phyloP scores from a whole-genome alignment of 2,329 filamentous ascomycete species.

The Pseudogymnoascus sp. region DNA sequence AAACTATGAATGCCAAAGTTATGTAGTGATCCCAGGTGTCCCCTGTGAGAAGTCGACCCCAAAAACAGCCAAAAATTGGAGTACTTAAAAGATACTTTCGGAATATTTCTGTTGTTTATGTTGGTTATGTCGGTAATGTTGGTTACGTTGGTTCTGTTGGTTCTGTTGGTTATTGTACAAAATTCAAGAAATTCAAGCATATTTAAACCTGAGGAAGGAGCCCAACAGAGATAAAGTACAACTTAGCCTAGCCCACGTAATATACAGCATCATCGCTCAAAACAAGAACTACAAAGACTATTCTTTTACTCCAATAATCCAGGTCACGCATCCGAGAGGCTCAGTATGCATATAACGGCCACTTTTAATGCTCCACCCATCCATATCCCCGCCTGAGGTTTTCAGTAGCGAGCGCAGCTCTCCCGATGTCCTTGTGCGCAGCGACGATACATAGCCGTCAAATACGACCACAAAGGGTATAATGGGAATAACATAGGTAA shows the following conservation, averaged over 20 bases:
- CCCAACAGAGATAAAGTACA: neutral
- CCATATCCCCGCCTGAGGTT: slow-evolving; percentile 38
- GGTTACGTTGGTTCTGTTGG: too few species aligned
- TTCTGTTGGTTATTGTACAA: too few species aligned
- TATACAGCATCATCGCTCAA: neutral
- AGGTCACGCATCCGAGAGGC: slow-evolving; percentile 40
- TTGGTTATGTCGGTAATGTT: too few species aligned
- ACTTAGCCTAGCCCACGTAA: neutral
- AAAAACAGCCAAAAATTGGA: neutral
- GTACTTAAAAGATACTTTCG: neutral
- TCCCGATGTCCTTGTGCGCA: slow-evolving; percentile 58
- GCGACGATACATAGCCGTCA: slow-evolving; percentile 60
- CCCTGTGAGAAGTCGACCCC: neutral
- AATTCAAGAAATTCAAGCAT: neutral
- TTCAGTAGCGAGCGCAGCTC: slow-evolving; percentile 56
- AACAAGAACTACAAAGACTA: neutral
- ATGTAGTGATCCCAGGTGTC: neutral
- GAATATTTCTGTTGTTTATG: neutral
- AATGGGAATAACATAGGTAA: slow-evolving; percentile 59
- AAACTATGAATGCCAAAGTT: neutral
- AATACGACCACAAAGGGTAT: slow-evolving; percentile 60
- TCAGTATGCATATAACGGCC: slow-evolving; percentile 38
- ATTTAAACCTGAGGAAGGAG: neutral
- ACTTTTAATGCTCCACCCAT: slow-evolving; percentile 36
- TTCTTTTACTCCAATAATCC: slow-evolving; percentile 34